Conservation (phyloP, 2,329 filamentous ascomycete species). For the Pestalotiopsis sp. region DNA sequence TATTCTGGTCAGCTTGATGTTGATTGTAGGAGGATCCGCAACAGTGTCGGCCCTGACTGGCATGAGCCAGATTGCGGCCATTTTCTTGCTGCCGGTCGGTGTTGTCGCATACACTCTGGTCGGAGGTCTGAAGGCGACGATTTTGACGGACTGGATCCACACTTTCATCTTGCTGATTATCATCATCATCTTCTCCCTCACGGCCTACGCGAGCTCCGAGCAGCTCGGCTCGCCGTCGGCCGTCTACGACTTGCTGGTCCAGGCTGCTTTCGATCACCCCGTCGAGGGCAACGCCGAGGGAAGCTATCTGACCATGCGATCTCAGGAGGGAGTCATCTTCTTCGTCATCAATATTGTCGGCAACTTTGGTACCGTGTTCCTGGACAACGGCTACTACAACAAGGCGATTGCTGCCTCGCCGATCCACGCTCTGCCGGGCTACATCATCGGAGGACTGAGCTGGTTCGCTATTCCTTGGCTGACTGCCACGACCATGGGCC, state of each 20-base stretch:
- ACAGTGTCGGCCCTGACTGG: constrained; percentile 74
- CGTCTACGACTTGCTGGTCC: constrained; percentile 77
- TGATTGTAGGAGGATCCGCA: constrained; percentile 81
- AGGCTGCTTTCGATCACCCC: constrained; percentile 70
- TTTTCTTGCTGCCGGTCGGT: constrained; percentile 73
- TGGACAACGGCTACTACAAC: constrained; percentile 90
- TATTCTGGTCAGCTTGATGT: constrained; percentile 85
- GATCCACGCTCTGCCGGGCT: constrained; percentile 84
- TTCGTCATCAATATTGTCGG: constrained; percentile 90
- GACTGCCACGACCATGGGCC: constrained; percentile 84
- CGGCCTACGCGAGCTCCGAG: constrained; percentile 75
- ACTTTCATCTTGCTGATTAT: constrained; percentile 85
- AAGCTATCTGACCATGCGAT: constrained; percentile 86
- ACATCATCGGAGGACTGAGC: constrained; percentile 81
- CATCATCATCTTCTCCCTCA: constrained; percentile 83
- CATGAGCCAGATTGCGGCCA: constrained; percentile 78
- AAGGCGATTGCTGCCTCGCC: constrained; percentile 90
- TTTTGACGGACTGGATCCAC: constrained; percentile 85
- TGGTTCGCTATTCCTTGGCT: constrained; percentile 97
- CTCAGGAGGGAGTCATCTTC: constrained; percentile 80
- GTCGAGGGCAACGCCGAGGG: constrained; percentile 80
- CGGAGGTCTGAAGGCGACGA: constrained; percentile 83
- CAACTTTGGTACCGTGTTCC: constrained; percentile 83
- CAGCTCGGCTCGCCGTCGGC: constrained; percentile 73
- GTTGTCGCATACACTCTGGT: constrained; percentile 80